Evolutionary conservation across 2,329 filamentous ascomycete genomes (phyloP), one percentile per base, ranked within the genome.

Genomic region (Alternaria brassicicola): DNA sequence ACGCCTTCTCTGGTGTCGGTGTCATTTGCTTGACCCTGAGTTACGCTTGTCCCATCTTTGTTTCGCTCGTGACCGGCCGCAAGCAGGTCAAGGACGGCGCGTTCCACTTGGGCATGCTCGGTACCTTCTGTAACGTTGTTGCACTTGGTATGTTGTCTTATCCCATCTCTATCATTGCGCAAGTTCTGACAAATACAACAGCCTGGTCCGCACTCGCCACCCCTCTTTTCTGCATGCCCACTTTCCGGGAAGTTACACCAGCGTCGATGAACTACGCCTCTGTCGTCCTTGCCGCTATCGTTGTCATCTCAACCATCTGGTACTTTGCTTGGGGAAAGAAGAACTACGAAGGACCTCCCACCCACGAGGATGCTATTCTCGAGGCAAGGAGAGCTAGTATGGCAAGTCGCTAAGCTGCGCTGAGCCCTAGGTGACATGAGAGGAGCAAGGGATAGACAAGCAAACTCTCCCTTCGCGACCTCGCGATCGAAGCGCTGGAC

Each of bases 201-300:
- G 76, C 62, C 43, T 92, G 89, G 89, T 88, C 86, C 53, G 66
- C 83, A 13, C 83, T 92, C 52, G 88, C 88, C 33, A 85, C 91
- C 51, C 88, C 89, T 1, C 84, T 92, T 15, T 92, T 92, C 81
- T 92, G 87, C 77, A 90, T 90, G 87, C 89, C 88, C 0, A 83
- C 86, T 0, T 77, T 77, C 41, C 78, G 90, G n/a, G 86, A 86
- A 6, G 86, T 89, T 36, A 83, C 82, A 0, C 76, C 83, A 6
- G 72, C 78, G 17, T 83, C 80, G 36, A 88, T 91, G 81, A 92
- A 92, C 81, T 92, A 91, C 75, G 89, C 89, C 1, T 87, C 87
- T 13, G 89, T 88, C 31, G 89, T 92, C n/a, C 91, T 92, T 66
- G 84, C 89, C 25, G 87, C 82, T 5, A 88, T 90, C 61, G 83